Percentiles rank a stretch among this genome's conserved stretches.
These are phyloP conservation scores for Neofusicoccum parvum DNA, from an alignment of 2,329 filamentous ascomycete genomes.

Conservation along the genomic window DNA sequence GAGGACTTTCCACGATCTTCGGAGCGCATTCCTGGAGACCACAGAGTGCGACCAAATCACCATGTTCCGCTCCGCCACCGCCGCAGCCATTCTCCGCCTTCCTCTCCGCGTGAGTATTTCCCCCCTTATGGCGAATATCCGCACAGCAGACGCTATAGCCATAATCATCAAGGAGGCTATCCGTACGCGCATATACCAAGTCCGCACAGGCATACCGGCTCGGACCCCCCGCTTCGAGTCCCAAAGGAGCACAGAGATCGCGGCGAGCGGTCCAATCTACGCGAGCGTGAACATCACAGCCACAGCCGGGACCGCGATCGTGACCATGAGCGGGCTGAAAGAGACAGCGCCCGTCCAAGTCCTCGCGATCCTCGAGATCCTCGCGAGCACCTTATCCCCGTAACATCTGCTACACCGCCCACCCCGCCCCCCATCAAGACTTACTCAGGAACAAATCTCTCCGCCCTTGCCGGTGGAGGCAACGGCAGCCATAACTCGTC, in stretches of 20 bases:
- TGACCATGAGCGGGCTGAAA: background rate
- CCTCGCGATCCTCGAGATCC: background rate
- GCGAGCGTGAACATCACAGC: slow-evolving; percentile 13
- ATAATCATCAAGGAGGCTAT: slow-evolving; percentile 8
- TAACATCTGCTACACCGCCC: background rate
- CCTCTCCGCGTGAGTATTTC: slow-evolving; percentile 42
- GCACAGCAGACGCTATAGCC: slow-evolving; percentile 25
- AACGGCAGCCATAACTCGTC: slow-evolving; percentile 20
- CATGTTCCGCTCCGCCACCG: slow-evolving; percentile 42
- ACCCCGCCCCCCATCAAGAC: slow-evolving; percentile 21
- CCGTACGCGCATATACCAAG: background rate
- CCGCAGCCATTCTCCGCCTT: slow-evolving; percentile 46
- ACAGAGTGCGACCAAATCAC: slow-evolving; percentile 8
- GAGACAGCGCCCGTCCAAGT: background rate
- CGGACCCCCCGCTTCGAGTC: slow-evolving; percentile 3
- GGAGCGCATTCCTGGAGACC: background rate
- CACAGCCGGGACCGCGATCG: slow-evolving; percentile 5
- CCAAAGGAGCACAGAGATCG: slow-evolving; percentile 2
- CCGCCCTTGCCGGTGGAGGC: slow-evolving; percentile 30
- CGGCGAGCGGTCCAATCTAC: background rate
- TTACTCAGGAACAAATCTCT: slow-evolving; percentile 19
- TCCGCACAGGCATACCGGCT: slow-evolving; percentile 12
- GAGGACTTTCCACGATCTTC: background rate
- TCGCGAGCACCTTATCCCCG: background rate
- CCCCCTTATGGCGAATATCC: slow-evolving; percentile 34